Conservation (phyloP, 78 protist genomes). For the Dictyostelium discoideum region dicty_2.7 NC_007088.5:7113501-7114000, state of each 20-base stretch:
- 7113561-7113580: slow-evolving; percentile 46
- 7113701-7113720: background rate
- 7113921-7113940: background rate
- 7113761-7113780: background rate
- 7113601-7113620: background rate
- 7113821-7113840: background rate
- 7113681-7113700: background rate
- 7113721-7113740: background rate
- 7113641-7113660: background rate
- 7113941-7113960: background rate
- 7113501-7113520: background rate
- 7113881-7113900: background rate
- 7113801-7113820: background rate
- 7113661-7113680: background rate
- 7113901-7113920: background rate
- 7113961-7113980: slow-evolving; percentile 45
- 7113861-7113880: background rate
- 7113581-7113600: slow-evolving; percentile 13
- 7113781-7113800: background rate
- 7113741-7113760: background rate
- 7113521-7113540: background rate
- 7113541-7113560: background rate
- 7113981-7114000: slow-evolving; percentile 59
- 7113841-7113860: background rate
- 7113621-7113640: background rate